Evolutionary conservation across 2,329 filamentous ascomycete species (phyloP).

Genomic region (Pseudogymnoascus verrucosus): DNA sequence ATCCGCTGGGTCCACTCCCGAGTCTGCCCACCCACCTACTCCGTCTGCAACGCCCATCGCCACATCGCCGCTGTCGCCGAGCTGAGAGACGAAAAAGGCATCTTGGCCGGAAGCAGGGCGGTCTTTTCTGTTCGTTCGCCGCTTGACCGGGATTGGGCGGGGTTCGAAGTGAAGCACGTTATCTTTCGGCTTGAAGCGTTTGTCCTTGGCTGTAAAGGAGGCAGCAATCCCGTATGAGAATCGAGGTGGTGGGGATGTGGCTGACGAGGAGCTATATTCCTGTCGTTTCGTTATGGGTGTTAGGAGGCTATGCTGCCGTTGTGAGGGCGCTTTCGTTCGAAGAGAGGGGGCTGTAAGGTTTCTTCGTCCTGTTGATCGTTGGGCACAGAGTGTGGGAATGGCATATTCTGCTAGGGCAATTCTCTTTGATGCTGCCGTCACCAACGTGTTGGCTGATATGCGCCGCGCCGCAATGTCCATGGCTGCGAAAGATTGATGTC

Average conservation of each 20-base stretch:
- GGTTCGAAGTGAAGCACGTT: constrained; percentile 69
- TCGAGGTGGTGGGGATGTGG: neutral
- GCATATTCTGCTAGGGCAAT: neutral
- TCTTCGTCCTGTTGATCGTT: neutral
- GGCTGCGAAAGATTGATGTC: neutral
- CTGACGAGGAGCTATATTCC: neutral
- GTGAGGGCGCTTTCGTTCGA: neutral
- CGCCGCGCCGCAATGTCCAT: constrained; percentile 6
- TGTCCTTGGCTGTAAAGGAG: constrained; percentile 67
- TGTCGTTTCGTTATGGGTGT: neutral
- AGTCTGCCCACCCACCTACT: constrained; percentile 91
- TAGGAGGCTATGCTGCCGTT: neutral
- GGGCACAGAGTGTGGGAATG: neutral
- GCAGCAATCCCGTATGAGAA: constrained; percentile 65
- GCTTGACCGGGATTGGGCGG: constrained; percentile 16
- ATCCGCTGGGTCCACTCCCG: constrained; percentile 85
- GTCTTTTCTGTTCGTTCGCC: constrained; percentile 14
- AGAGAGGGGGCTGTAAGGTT: neutral
- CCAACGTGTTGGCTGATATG: neutral
- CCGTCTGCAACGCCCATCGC: constrained; percentile 90
- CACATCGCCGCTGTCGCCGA: constrained; percentile 64
- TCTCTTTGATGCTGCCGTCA: neutral
- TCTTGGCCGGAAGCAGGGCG: constrained; percentile 83
- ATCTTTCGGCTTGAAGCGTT: constrained; percentile 56
- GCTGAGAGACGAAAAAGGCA: constrained; percentile 81